These are phyloP conservation scores for Drechslerella coelobrocha DNA, from an alignment of 2,329 filamentous ascomycete genomes.

Conservation along the genomic window DNA sequence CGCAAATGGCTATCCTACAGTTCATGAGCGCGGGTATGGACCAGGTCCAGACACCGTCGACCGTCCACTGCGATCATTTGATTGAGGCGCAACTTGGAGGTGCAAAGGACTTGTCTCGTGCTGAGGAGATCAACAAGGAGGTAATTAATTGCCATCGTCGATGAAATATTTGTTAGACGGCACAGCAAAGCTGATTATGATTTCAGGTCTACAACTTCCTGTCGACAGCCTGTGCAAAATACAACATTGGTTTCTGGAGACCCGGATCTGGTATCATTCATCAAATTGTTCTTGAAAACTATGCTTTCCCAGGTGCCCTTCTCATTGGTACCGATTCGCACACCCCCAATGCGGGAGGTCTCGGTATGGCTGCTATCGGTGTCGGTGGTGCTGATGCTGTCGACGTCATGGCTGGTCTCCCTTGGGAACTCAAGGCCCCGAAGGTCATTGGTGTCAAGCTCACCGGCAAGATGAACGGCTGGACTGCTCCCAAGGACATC, in stretches of 20 bases:
- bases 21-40: conserved; percentile 99
- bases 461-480: conserved; percentile 85
- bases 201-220: conserved; percentile 88
- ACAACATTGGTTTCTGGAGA: conserved; percentile 99
- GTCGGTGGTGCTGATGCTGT: conserved; percentile 98
- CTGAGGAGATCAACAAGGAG: conserved; percentile 95
- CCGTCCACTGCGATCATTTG: conserved; percentile 98
- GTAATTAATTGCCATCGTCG: conserved; percentile 5
- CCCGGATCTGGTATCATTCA: conserved; percentile 99
- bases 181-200: background rate
- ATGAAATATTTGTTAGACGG: background rate
- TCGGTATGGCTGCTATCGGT: conserved; percentile 93
- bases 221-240: conserved; percentile 91
- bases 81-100: conserved; percentile 97
- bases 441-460: conserved; percentile 97
- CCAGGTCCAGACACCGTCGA: conserved; percentile 89
- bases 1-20: conserved; percentile 99
- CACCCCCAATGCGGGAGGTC: conserved; percentile 95
- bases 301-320: conserved; percentile 97
- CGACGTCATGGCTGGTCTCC: conserved; percentile 95
- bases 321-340: conserved; percentile 98
- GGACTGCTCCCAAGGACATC: conserved; percentile 94
- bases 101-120: conserved; percentile 88
- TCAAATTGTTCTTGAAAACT: conserved; percentile 98
- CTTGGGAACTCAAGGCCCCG: conserved; percentile 97